These are phyloP conservation scores for Caloboletus inedulis DNA, from an alignment of 1,284 basidiomycete species.

Conservation along the genomic window DNA sequence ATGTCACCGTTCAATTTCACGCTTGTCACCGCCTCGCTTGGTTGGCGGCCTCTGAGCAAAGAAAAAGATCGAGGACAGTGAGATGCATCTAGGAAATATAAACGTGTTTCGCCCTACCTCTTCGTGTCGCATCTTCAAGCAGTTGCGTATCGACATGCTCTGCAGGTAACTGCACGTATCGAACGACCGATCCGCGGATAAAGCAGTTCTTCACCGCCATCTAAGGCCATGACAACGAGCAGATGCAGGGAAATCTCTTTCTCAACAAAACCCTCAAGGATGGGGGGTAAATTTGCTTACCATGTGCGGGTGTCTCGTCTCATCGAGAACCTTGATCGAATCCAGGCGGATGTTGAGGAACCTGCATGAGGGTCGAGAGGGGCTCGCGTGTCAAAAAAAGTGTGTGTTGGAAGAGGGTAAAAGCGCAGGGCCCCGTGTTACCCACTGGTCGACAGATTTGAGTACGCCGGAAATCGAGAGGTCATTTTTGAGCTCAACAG, in stretches of 20 bases:
- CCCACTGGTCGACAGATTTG: conserved; percentile 97
- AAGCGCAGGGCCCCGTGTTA: background rate
- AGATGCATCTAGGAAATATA: conserved; percentile 1
- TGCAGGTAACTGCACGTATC: conserved; percentile 93
- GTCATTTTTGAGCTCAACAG: conserved; percentile 99
- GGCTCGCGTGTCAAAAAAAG: background rate
- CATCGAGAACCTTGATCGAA: conserved; percentile 90
- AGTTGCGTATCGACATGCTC: conserved; percentile 95
- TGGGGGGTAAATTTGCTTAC: conserved; percentile 40
- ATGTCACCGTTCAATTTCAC: background rate
- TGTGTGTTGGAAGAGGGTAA: background rate
- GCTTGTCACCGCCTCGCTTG: conserved; percentile 50
- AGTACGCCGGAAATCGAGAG: conserved; percentile 94
- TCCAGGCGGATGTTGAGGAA: conserved; percentile 98
- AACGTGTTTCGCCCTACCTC: conserved; percentile 57
- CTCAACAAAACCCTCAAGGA: background rate
- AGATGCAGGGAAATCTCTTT: background rate
- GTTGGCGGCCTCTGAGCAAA: conserved; percentile 46
- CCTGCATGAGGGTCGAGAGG: conserved; percentile 40
- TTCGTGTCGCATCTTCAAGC: conserved; percentile 93
- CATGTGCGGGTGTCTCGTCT: conserved; percentile 96
- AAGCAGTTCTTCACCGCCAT: conserved; percentile 99
- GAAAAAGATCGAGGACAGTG: background rate
- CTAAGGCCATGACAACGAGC: conserved; percentile 41
- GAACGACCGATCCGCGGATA: conserved; percentile 96